Base-by-base conservation (phyloP, 2,329 filamentous ascomycete genomes). In the Phialophora verrucosa region DNA sequence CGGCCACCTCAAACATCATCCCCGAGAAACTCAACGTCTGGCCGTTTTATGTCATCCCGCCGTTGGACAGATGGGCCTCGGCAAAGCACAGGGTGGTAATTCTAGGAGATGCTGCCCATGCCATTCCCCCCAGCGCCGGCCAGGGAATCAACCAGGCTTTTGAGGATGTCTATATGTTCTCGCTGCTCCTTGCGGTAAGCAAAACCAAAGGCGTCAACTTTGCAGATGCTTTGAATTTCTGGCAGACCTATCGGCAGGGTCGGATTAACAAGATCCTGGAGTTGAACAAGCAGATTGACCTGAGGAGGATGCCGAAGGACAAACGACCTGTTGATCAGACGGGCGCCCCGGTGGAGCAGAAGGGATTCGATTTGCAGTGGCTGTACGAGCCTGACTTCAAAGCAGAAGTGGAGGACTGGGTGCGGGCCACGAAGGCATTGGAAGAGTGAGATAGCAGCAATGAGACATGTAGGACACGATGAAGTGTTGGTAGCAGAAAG, bases 31-130 rank as follows among this genome's bases (percentile, higher is more conserved):
- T 71, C 47, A 69, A 80, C 58, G 71, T 83, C 0, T 85, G 83
- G 83, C 81, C 83, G 0, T 85, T 84, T 47, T 82, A 82, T 63
- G 72, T 79, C 1, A 76, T 85, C 1, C 83, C 83, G 0, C 79
- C 79, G 69, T 77, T 85, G 0, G 77, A 79, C 1, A 74, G 71
- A 0, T 85, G 83, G 83, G 83, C 81, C 14, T 86, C 83, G 81
- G 77, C 78, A 25, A 75, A 77, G 2, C 75, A 81, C 10, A 77
- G 83, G 0, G 79, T 86, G 2, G 77, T 88, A 2, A 75, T 88
- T 0, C 74, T 87, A 0, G 86, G 86, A 1, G 85, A 88, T 73
- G 84, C 84, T 2, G 85, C 84, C 0, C 85, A 88, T 74, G 84
- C 85, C 0, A 76, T 87, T 63, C 81, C 83, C 1, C 80, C 85